phyloP scores from a whole-genome alignment of 192 early-diverging fungal species.

The Linderina pennispora region DNA sequence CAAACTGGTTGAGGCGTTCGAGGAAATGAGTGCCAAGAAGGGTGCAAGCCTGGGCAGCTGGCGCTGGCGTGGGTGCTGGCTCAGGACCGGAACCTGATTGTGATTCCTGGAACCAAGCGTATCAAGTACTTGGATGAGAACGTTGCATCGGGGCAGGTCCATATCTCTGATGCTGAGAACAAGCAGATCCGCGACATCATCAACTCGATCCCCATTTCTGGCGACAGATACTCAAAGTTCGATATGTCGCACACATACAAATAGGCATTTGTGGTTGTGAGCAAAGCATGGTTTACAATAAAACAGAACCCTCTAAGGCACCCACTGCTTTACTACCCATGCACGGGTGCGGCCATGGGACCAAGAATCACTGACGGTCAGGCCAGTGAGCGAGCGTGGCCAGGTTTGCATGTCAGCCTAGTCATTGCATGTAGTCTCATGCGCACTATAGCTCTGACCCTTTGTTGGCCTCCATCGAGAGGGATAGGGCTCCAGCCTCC shows the following conservation, averaged over 20 bases:
- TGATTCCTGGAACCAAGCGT: background rate
- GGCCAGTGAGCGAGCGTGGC: too few relatives aligned
- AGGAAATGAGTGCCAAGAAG: background rate
- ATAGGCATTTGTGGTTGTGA: background rate
- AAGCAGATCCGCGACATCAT: slow-evolving; percentile 3
- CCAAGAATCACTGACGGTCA: too few relatives aligned
- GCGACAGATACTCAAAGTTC: background rate
- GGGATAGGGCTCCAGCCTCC: too few relatives aligned
- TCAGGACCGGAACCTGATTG: slow-evolving; percentile 2
- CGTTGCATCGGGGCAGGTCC: background rate
- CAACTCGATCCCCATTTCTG: background rate
- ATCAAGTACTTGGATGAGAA: slow-evolving; percentile 1
- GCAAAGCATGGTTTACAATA: too few relatives aligned
- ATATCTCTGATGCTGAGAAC: background rate
- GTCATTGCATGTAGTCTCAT: too few relatives aligned
- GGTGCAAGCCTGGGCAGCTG: background rate
- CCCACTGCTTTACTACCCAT: too few relatives aligned
- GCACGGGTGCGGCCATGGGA: too few relatives aligned
- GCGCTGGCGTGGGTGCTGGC: slow-evolving; percentile 2
- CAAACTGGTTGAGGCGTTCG: slow-evolving; percentile 47
- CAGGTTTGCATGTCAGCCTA: too few relatives aligned
- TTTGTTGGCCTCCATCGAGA: too few relatives aligned
- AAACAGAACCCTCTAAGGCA: too few relatives aligned
- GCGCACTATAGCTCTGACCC: too few relatives aligned
- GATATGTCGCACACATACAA: background rate